Evolutionary conservation across 805 yeast species (phyloP).

Genomic region (Nakazawaea laoshanensis): DNA sequence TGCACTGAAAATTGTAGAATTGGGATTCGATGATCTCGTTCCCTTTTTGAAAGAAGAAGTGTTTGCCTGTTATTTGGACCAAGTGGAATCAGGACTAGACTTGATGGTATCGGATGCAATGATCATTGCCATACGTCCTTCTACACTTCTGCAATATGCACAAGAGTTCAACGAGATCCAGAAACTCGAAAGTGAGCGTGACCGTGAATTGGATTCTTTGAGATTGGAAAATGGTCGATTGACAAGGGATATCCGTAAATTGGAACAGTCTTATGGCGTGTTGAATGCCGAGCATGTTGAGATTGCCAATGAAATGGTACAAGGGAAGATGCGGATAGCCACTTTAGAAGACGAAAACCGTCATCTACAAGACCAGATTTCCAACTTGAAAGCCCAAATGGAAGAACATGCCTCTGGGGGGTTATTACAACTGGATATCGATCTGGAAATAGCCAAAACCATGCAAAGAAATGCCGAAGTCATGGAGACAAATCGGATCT

Average conservation of each 20-base stretch:
- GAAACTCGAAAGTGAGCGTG: slow-evolving; percentile 53
- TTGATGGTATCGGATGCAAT: slow-evolving; percentile 74
- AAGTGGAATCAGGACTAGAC: slow-evolving; percentile 34
- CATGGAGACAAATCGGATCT: slow-evolving; percentile 49
- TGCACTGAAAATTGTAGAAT: slow-evolving; percentile 43
- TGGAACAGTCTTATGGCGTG: slow-evolving; percentile 61
- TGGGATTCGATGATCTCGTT: slow-evolving; percentile 70
- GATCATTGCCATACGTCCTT: slow-evolving; percentile 63
- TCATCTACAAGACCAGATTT: slow-evolving; percentile 44
- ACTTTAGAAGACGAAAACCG: slow-evolving; percentile 67
- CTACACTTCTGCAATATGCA: slow-evolving; percentile 59
- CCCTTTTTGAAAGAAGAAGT: slow-evolving; percentile 72
- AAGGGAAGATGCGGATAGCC: slow-evolving; percentile 67
- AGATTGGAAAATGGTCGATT: slow-evolving; percentile 63
- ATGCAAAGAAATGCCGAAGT: slow-evolving; percentile 57
- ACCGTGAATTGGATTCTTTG: slow-evolving; percentile 50
- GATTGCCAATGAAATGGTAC: slow-evolving; percentile 81
- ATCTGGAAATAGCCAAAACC: slow-evolving; percentile 46
- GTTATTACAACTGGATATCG: slow-evolving; percentile 24
- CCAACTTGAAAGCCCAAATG: slow-evolving; percentile 44
- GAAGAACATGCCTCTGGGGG: slow-evolving; percentile 23
- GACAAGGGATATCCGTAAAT: slow-evolving; percentile 60
- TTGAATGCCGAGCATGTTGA: slow-evolving; percentile 79
- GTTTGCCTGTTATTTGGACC: slow-evolving; percentile 52
- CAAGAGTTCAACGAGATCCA: slow-evolving; percentile 73